Evolutionary conservation across 2,329 filamentous ascomycete species (phyloP).

Genomic region (Penicillium thymicola): DNA sequence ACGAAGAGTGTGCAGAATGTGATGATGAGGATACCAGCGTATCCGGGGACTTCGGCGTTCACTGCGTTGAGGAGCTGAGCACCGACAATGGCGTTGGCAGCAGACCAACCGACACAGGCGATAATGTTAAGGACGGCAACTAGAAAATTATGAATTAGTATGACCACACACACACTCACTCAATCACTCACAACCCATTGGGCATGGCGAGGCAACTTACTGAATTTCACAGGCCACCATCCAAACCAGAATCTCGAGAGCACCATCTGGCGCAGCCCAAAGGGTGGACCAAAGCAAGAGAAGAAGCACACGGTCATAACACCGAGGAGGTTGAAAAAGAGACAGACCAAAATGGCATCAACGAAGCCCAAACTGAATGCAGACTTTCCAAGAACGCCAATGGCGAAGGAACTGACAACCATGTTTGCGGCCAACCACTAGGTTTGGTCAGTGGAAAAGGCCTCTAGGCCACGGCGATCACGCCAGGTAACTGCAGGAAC

Average conservation of each 20-base stretch:
- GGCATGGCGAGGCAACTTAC: slow-evolving; percentile 40
- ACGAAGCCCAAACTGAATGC: slow-evolving; percentile 69
- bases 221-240: slow-evolving; percentile 65
- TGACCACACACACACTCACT: not conserved
- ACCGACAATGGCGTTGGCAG: slow-evolving; percentile 76
- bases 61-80: slow-evolving; percentile 74
- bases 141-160: slow-evolving; percentile 23
- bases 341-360: slow-evolving; percentile 66
- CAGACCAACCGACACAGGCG: slow-evolving; percentile 70
- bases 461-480: slow-evolving; percentile 6
- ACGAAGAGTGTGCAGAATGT: slow-evolving; percentile 64
- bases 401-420: slow-evolving; percentile 72
- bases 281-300: slow-evolving; percentile 70
- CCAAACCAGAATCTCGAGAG: slow-evolving; percentile 76
- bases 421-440: slow-evolving; percentile 77
- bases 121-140: slow-evolving; percentile 69
- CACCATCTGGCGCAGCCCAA: slow-evolving; percentile 76
- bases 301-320: slow-evolving; percentile 71
- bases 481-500: slow-evolving; percentile 26
- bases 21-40: slow-evolving; percentile 72
- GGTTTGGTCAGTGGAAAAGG: slow-evolving; percentile 25
- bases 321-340: slow-evolving; percentile 75
- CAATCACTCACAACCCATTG: not conserved
- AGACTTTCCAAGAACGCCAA: slow-evolving; percentile 66
- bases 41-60: slow-evolving; percentile 66